Evolutionary conservation across 768 basidiomycete genomes (phyloP).

Genomic region (Mycena pura): DNA sequence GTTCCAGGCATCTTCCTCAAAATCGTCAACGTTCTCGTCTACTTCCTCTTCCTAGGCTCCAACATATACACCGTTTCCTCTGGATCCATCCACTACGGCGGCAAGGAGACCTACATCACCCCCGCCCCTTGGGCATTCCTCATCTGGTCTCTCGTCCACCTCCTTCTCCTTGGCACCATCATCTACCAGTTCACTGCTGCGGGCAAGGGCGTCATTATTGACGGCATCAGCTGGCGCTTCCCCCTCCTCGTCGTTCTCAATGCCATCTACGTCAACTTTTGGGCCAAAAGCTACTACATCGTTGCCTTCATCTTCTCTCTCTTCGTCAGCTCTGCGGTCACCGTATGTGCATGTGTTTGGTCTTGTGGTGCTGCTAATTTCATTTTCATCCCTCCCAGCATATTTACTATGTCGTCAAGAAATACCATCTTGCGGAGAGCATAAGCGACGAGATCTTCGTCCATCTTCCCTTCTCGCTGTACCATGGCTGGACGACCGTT

Average conservation of each 20-base stretch:
- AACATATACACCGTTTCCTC: slow-evolving; percentile 87
- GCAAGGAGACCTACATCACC: slow-evolving; percentile 91
- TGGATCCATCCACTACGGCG: slow-evolving; percentile 62
- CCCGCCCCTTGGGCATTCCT: slow-evolving; percentile 94
- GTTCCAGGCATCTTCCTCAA: slow-evolving; percentile 28
- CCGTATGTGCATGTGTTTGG: slow-evolving; percentile 37
- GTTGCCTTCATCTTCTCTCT: slow-evolving; percentile 87
- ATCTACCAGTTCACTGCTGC: slow-evolving; percentile 86
- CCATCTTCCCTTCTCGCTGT: slow-evolving; percentile 95
- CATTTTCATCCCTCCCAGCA: slow-evolving; percentile 57
- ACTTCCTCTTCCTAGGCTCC: slow-evolving; percentile 86
- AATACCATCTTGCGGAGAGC: slow-evolving; percentile 71
- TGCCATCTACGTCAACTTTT: slow-evolving; percentile 87
- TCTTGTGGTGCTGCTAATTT: slow-evolving; percentile 34
- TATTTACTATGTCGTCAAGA: slow-evolving; percentile 95
- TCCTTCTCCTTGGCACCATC: slow-evolving; percentile 89
- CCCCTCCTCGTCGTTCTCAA: slow-evolving; percentile 88
- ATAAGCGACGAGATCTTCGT: slow-evolving; percentile 85
- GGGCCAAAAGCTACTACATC: slow-evolving; percentile 79
- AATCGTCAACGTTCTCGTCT: slow-evolving; percentile 84
- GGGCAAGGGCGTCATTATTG: slow-evolving; percentile 82
- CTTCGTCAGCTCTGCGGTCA: slow-evolving; percentile 78
- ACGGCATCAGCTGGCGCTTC: slow-evolving; percentile 92
- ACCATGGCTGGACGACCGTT: slow-evolving; percentile 92
- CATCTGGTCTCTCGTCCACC: slow-evolving; percentile 91